Evolutionary conservation across 1,284 basidiomycete genomes (phyloP).

Genomic region (Pulveroboletus sp.): DNA sequence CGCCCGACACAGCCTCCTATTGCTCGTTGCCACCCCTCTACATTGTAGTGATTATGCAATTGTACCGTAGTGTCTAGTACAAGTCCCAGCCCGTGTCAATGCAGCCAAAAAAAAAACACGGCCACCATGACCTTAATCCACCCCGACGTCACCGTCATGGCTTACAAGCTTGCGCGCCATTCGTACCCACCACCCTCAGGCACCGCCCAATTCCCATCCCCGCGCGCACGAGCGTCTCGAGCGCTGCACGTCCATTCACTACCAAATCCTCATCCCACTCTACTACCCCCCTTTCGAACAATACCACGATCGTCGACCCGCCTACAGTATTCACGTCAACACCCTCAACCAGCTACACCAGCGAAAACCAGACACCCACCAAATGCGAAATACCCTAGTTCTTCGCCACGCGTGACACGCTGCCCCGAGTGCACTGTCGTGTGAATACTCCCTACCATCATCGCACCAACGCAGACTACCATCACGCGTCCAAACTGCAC

Average conservation of each 20-base stretch:
- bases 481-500: constrained; percentile 86
- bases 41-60: background rate
- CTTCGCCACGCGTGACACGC: constrained; percentile 77
- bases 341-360: background rate
- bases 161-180: constrained; percentile 12
- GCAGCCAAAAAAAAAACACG: background rate
- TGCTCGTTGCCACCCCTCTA: too few relatives aligned
- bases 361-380: constrained; percentile 50
- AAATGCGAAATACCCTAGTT: constrained; percentile 93
- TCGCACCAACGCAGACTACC: constrained; percentile 87
- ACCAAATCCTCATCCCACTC: constrained; percentile 93
- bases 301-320: constrained; percentile 85
- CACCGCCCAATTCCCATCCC: constrained; percentile 80
- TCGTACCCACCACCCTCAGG: constrained; percentile 5
- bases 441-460: constrained; percentile 92
- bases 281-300: constrained; percentile 82
- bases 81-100: background rate
- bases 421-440: constrained; percentile 87
- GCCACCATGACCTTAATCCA: background rate
- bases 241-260: constrained; percentile 75
- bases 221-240: constrained; percentile 88
- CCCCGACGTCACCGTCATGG: constrained; percentile 5
- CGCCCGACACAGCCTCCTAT: background rate
- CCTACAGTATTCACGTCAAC: constrained; percentile 45
- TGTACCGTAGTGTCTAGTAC: background rate